Evolutionary conservation across 768 basidiomycete genomes (phyloP), one percentile per base, ranked within the genome.

Genomic region (Pholiota conissans): DNA sequence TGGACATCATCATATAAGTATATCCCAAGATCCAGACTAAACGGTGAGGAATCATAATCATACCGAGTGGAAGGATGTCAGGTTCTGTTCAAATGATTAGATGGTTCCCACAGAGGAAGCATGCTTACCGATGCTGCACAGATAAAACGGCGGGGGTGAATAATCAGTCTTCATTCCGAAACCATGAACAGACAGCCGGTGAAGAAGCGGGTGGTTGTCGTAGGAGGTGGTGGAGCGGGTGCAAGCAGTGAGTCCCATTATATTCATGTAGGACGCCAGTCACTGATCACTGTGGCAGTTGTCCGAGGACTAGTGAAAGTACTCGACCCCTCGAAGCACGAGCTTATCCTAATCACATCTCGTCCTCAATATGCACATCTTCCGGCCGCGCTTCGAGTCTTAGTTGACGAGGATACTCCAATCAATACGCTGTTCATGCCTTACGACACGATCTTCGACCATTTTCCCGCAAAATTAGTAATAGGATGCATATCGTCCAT

Each of bases 141-240:
- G 37, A 7, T n/a, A 39, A 39, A 16, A 39, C 11, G 37, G 20
- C 16, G 37, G n/a, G n/a, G n/a, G 34, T 3, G 3, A 39, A 6
- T 18, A 16, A 39, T 39, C 37, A 39, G 3, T 18, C 37, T 18
- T n/a, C n/a, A 18, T 39, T 6, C 37, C 35, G 27, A 16, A 20
- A 37, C 37, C 30, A 62, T 58, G 52, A 39, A 53, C 27, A 14
- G 49, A 3, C 40, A 37, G 37, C 53, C 13, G 11, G 5, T 9
- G 51, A 61, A 62, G 57, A 57, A 56, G 40, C 61, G 55, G 49
- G 46, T 67, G 10, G 61, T 67, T 18, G 61, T 67, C 18, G 58
- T 67, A 10, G 83, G 85, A 49, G 88, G 83, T 22, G 87, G 84
- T 49, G 73, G 69, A 28, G 79, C 78, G 1, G 86, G 89, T 7